A percentile compares a stretch with the other conserved stretches of the same genome.
phyloP scores from a whole-genome alignment of 306 rosid species.

The Ochetophila trinervis region DNA sequence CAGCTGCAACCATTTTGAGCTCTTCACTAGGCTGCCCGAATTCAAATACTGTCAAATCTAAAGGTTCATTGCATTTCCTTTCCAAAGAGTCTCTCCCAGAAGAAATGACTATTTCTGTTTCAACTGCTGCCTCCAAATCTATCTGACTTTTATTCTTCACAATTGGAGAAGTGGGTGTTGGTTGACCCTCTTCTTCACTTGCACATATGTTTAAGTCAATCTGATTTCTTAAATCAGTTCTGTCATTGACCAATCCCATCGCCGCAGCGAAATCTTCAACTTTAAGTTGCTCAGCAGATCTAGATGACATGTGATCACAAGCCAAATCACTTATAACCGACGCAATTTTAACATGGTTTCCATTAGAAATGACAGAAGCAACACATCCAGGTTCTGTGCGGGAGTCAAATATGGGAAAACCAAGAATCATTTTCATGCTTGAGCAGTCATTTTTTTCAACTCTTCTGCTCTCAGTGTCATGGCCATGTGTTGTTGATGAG shows the following conservation, averaged over 20 bases:
- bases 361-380: conserved; percentile 31
- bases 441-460: conserved; percentile 37
- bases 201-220: conserved; percentile 74
- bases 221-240: conserved; percentile 32
- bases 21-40: conserved; percentile 38
- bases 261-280: conserved; percentile 19
- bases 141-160: conserved; percentile 34
- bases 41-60: conserved; percentile 16
- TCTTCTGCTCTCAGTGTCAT: conserved; percentile 36
- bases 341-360: background rate
- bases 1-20: conserved; percentile 56
- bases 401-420: conserved; percentile 53
- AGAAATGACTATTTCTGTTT: conserved; percentile 35
- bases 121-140: conserved; percentile 71
- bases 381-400: conserved; percentile 22
- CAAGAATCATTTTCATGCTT: conserved; percentile 43
- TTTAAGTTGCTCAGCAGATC: conserved; percentile 16
- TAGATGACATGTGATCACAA: conserved; percentile 36
- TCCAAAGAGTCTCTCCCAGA: conserved; percentile 33
- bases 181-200: conserved; percentile 60
- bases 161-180: conserved; percentile 29
- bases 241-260: conserved; percentile 32
- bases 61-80: conserved; percentile 27
- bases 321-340: conserved; percentile 31
- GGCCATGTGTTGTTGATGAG: conserved; percentile 34